Percentiles rank a stretch among this genome's conserved stretches.
Conservation (phyloP, 1,284 basidiomycete genomes). For the Exobasidium cylindrosporum region DNA sequence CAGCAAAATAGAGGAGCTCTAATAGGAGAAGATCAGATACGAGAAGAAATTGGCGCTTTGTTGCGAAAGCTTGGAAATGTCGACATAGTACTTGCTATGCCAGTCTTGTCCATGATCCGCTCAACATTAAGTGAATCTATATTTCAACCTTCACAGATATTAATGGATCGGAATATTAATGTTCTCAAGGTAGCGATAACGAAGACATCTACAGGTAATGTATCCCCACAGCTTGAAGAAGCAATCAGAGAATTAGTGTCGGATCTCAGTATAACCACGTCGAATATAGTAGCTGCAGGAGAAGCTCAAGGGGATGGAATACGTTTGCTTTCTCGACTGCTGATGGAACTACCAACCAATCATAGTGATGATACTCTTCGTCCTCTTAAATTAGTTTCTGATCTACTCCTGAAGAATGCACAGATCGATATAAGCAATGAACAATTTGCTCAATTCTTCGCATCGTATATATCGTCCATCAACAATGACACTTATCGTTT, state of each 20-base stretch:
- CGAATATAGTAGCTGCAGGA: constrained; percentile 9
- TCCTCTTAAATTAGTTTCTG: neutral
- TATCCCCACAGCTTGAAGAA: neutral
- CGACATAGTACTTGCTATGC: constrained; percentile 1
- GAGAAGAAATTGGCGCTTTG: neutral
- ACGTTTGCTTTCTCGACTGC: neutral
- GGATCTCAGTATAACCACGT: constrained; percentile 9
- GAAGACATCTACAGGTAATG: neutral
- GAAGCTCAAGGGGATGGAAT: neutral
- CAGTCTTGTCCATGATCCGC: constrained; percentile 1
- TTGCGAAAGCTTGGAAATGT: constrained; percentile 5
- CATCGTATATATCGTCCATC: neutral
- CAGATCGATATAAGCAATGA: neutral
- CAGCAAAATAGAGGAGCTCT: neutral
- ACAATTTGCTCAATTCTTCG: neutral
- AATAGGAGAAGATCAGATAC: constrained; percentile 3
- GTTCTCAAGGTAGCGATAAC: neutral
- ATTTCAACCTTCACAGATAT: neutral
- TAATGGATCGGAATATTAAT: neutral
- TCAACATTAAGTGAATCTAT: neutral
- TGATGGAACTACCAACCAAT: neutral
- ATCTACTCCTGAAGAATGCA: neutral
- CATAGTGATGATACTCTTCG: neutral
- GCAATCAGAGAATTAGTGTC: neutral
- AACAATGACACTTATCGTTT: neutral